A percentile compares a stretch with the other conserved stretches of the same genome.
Evolutionary conservation across 164 flowering plant species (phyloP).

Genomic region (Vitis rupestris): DNA sequence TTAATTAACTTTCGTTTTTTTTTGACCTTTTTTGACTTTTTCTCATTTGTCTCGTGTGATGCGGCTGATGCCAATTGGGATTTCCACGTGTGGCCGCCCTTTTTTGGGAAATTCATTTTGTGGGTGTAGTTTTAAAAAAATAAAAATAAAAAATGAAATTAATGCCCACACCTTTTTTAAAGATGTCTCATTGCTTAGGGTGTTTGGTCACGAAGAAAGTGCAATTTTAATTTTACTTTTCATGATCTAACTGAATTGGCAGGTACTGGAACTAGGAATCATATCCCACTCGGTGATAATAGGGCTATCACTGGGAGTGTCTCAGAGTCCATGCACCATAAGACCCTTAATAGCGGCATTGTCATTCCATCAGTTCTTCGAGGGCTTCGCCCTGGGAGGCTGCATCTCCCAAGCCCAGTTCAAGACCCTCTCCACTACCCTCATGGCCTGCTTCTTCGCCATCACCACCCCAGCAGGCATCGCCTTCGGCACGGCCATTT

Average conservation of each 20-base stretch:
- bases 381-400: slow-evolving; percentile 96
- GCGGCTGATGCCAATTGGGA: no score
- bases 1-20: background rate
- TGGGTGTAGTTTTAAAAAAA: no score
- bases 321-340: slow-evolving; percentile 87
- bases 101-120: no score
- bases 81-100: no score
- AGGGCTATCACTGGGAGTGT: slow-evolving; percentile 90
- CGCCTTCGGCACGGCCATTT: slow-evolving; percentile 52
- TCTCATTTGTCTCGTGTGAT: no score
- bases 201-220: no score
- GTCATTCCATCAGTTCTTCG: slow-evolving; percentile 95
- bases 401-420: slow-evolving; percentile 91
- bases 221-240: no score
- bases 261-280: slow-evolving; percentile 91
- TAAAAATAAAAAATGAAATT: no score
- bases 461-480: slow-evolving; percentile 81
- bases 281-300: slow-evolving; percentile 90
- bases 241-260: slow-evolving; percentile 8
- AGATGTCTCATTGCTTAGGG: no score
- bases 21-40: background rate
- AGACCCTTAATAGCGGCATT: slow-evolving; percentile 83
- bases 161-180: no score
- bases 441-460: slow-evolving; percentile 92
- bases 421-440: slow-evolving; percentile 35